Evolutionary conservation across 805 yeast species (phyloP).

Genomic region (Pichia phayaonensis): DNA sequence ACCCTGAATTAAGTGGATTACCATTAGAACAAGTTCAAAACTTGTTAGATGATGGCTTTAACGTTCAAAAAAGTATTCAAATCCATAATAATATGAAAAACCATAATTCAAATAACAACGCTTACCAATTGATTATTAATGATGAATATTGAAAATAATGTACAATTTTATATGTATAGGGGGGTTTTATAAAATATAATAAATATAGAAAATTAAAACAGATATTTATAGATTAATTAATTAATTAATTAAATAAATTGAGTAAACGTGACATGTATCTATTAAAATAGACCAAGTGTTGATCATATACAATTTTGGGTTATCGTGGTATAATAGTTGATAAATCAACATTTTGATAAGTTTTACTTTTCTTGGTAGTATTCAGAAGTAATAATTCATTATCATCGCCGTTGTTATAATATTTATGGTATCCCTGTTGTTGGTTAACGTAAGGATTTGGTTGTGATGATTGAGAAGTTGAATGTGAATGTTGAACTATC

Average conservation of each 20-base stretch:
- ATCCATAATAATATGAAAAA: conserved; percentile 15
- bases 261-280: not conserved
- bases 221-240: not conserved
- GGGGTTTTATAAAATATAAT: not conserved
- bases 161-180: no score
- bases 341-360: conserved; percentile 7
- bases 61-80: conserved; percentile 35
- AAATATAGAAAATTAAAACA: not conserved
- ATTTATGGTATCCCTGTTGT: not conserved
- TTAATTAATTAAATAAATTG: no score
- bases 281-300: no score
- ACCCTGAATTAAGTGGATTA: conserved; percentile 46
- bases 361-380: not conserved
- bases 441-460: not conserved
- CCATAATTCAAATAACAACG: not conserved
- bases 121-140: not conserved
- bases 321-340: conserved; percentile 9
- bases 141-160: not conserved
- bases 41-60: conserved; percentile 40
- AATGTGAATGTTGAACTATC: not conserved
- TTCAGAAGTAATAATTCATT: not conserved
- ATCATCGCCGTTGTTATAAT: no score
- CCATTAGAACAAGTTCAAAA: conserved; percentile 45
- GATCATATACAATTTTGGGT: not conserved
- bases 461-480: not conserved